Base-by-base conservation (phyloP, 1,284 basidiomycete genomes). In the Rhodofomes roseus region DNA sequence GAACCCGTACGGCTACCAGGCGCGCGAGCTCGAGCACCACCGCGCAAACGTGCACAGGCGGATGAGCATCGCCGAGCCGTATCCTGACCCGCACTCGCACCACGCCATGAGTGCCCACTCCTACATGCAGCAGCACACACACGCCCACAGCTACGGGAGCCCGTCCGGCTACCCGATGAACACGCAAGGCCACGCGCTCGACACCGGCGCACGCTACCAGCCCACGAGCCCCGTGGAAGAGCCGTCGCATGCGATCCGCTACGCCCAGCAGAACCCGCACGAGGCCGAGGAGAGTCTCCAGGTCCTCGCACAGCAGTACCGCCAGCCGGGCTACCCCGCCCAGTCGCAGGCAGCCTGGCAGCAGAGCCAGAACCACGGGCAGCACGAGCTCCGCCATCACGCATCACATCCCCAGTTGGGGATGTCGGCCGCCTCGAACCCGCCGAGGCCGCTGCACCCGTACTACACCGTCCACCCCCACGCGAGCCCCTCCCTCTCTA, bases 141-240 rank as follows among this genome's bases (percentile, higher is more conserved):
- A 62, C 57, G 34, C 61, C 39, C 66, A 65, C 39, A 54, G 54
- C 39, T 44, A 36, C 20, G 52, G 50, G 50, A 52, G 50, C 20
- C 40, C 27, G 36, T 54, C 53, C 43, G 52, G 50, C 50, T 52
- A 52, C 54, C 54, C 60, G 22, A 54, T 66, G 58, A 52, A 44
- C 56, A 59, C 66, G 46, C n/a, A 61, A 7, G 50, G 39, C 43
- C 64, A 61, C 54, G 57, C 60, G 25, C 43, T 65, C 41, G 64
- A 60, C 48, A 52, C 62, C 43, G 66, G 64, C 7, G 62, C 62
- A 50, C 60, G 66, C 11, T 66, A 65, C 55, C 57, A 60, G 18
- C 60, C 65, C 1, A 54, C 60, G 4, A 63, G 61, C n/a, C 64
- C 64, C 11, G 63, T 41, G 8, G 66, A 67, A 18, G 66, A 67